Base-by-base conservation (phyloP, 208 protist species). In the Zelonia costaricensis region DNA sequence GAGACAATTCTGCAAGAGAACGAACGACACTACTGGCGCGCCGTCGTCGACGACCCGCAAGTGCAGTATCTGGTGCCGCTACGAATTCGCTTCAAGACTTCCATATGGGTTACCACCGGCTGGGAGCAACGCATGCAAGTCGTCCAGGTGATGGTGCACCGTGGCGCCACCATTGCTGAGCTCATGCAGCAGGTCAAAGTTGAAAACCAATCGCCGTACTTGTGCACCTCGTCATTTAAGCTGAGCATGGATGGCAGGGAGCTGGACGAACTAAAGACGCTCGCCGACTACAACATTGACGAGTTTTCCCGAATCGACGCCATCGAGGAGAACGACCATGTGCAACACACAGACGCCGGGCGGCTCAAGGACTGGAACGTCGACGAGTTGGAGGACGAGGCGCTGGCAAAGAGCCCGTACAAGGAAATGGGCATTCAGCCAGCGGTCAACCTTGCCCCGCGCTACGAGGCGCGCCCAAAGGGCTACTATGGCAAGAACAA, bases 341-440 rank as follows among this genome's bases (percentile, higher is more conserved):
- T 93, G 15, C 59, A 71, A 6, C 79, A 91, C 47, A 80, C 65
- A 16, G 82, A 85, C 1, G 60, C 57, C 1, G 73, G 80, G 44
- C 57, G 76, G 15, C 82, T 77, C 0, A 85, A 80, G 65, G 86
- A 95, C 58, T 95, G 89, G 86, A 95, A 86, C 43, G 76, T 93
- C 10, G 86, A 93, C 57, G 89, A 95, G 53, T 90, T 95, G 39
- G 84, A 75, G 12, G 62, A 74, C 4, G 77, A 85, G 4, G 68
- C 76, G 38, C 9, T 78, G 5, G 40, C 45, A 13, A 64, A 25
- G 18, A 95, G 84, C 44, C 89, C 89, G 12, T 95, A 91, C 69
- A 91, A 89, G 61, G 89, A 95, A 55, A 95, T 95, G 89, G 71
- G 61, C 5, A 92, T 94, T 75, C 74, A 86, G n/a, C 88, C 88